Conservation (phyloP, 2,329 filamentous ascomycete species). For the Cyphellophora attinorum region DNA sequence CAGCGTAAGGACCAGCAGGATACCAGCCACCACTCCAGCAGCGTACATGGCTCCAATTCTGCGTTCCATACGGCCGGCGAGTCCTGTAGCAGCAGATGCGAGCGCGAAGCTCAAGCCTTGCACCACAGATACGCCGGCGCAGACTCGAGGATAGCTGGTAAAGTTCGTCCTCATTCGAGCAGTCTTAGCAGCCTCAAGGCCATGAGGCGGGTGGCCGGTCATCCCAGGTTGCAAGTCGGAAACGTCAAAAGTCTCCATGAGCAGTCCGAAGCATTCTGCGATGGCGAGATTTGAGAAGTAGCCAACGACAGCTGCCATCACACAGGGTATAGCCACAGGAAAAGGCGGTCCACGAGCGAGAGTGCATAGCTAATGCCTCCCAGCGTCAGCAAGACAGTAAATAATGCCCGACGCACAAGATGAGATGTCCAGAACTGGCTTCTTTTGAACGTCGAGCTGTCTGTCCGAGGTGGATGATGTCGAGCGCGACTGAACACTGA, state of each 20-base stretch:
- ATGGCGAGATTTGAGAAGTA: conserved; percentile 65
- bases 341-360: conserved; percentile 53
- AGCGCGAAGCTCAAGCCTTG: conserved; percentile 61
- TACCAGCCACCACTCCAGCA: conserved; percentile 58
- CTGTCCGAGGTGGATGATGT: conserved; percentile 48
- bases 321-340: conserved; percentile 53
- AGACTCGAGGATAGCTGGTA: conserved; percentile 65
- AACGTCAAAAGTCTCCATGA: conserved; percentile 78
- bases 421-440: conserved; percentile 63
- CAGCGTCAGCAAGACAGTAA: conserved; percentile 58
- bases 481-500: conserved; percentile 58
- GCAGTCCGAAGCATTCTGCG: conserved; percentile 64
- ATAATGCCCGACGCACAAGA: conserved; percentile 57
- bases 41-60: conserved; percentile 57
- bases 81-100: conserved; percentile 57
- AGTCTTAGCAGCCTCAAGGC: background rate
- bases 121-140: conserved; percentile 60
- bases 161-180: conserved; percentile 50
- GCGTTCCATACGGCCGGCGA: conserved; percentile 59
- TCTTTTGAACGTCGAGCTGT: conserved; percentile 57
- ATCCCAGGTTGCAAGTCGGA: conserved; percentile 67
- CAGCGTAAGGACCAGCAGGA: conserved; percentile 56
- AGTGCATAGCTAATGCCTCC: conserved; percentile 59
- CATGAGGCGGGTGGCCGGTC: conserved; percentile 45
- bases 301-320: conserved; percentile 57